Base-by-base conservation (phyloP, 352 stramenopile genomes). In the Globisporangium alternatum region DNA sequence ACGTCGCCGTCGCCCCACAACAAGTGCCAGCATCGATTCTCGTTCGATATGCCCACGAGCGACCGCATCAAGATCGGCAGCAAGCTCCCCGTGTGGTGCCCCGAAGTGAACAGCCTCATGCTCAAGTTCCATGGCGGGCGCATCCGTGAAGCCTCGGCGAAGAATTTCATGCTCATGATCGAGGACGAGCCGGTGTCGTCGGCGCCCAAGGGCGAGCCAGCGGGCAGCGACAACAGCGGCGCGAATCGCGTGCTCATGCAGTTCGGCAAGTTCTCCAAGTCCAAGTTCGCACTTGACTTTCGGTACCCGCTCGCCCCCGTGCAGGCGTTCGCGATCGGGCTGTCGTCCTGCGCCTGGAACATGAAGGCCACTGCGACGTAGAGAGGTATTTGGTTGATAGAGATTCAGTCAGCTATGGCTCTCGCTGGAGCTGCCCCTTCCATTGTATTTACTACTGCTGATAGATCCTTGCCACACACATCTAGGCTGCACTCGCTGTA, bases 141-240 rank as follows among this genome's bases (percentile, higher is more conserved):
- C 22, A 91, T 96, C 56, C 85, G 83, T 41, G 85, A 96, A 73
- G 86, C 88, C 37, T 95, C 85, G 10, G 85, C 88, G 57, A 96
- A 96, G 71, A 97, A 96, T 65, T 97, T 97, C 64, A 93, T 96
- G 78, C 76, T 97, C 28, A 88, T 83, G 71, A 37, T 95, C 53
- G 82, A 95, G 9, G 84, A 89, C 54, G 83, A 95, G 43, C 71
- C 71, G 7, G 62, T 72, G 9, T 65, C 76, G 1, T 53, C 56
- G 30, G 47, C 54, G 41, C 25, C 41, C n/a, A 65, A 70, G n/a
- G 56, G 51, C 25, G 71, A 55, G 17, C 8, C 47, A 25, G 28
- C 62, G 12, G 52, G 60, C 0, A 31, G 61, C 0, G 81, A 90
- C 56, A 72, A 76, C 4, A 79, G 65, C 15, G 74, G 71, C 56